Percentiles rank a stretch among this genome's conserved stretches.
Evolutionary conservation across 305 asterid species (phyloP).

Genomic region (Fraxinus sp.): DNA sequence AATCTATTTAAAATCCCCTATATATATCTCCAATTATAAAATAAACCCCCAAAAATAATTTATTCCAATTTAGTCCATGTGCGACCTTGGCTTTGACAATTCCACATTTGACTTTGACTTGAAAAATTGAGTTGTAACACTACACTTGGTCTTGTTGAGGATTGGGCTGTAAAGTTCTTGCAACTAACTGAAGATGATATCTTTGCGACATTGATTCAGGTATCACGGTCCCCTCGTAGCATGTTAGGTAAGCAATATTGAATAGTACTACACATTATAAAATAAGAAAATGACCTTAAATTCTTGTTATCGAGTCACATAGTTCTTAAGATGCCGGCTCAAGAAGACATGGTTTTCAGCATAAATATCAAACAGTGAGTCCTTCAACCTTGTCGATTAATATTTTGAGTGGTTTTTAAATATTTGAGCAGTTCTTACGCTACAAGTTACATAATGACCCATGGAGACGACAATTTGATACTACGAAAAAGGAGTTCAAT

Average conservation of each 20-base stretch:
- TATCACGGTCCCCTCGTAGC: constrained; percentile 5
- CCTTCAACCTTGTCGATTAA: neutral
- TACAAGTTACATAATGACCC: constrained; percentile 85
- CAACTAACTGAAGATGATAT: constrained; percentile 69
- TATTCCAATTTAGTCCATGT: no score
- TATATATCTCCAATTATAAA: no score
- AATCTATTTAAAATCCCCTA: no score
- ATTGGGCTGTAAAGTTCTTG: constrained; percentile 64
- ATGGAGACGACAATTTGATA: constrained; percentile 54
- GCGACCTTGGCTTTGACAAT: no score
- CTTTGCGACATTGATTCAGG: constrained; percentile 79
- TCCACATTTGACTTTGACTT: no score
- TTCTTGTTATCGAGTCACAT: neutral
- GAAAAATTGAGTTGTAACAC: no score
- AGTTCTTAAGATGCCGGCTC: neutral
- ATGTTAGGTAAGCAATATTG: neutral
- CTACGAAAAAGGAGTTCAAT: constrained; percentile 48
- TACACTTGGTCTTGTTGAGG: constrained; percentile 47
- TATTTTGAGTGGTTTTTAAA: neutral
- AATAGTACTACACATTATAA: neutral
- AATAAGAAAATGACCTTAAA: neutral
- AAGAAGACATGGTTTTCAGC: neutral
- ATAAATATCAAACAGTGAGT: neutral
- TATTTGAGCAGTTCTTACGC: constrained; percentile 55
- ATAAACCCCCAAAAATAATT: no score